Evolutionary conservation across 164 flowering plant species (phyloP), one percentile per base, ranked within the genome.

Genomic region (Cinnamomum chago): DNA sequence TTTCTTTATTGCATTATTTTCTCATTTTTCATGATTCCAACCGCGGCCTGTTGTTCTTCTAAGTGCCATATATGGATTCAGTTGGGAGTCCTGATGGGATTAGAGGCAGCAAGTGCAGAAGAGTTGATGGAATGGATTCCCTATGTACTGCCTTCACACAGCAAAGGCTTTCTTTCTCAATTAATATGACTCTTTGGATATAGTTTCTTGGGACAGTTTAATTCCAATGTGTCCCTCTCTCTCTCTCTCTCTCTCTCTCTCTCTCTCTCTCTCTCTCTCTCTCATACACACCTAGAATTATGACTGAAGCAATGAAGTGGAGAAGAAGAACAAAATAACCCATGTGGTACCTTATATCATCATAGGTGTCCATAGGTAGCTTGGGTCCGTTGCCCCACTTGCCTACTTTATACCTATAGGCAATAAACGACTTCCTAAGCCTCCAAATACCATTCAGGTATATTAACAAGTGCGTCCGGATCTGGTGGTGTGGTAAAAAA

Each of bases 21-120:
- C 33, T 30, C 18, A 58, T 71, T 55, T 27, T 28, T 30, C 11
- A 60, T 25, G 65, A 60, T 72, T 72, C 66, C 74, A 76, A 76
- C 79, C 75, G 72, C 79, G 33, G 71, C 75, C 71, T 71, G 74
- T 72, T 75, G 72, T 47, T 30, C 55, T 50, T 62, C 47, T 55
- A 40, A 65, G 14, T 18, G 62, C 68, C 75, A 1, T 5, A 72
- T 62, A 69, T 75, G 52, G 72, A 58, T 5, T 51, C 62, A 24
- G 10, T 5, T 58, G 15, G 22, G 50, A 72, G 33, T 74, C 76
- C 69, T 20, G 17, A 3, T 30, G 60, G 50, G 70, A 50, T 50
- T 47, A 47, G 66, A 18, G 35, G 58, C 28, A 62, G 25, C 67
- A 69, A 50, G 73, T 69, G 47, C 60, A 14, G 60, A 55, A 55